Evolutionary conservation across 495 filamentous ascomycete genomes (phyloP).

Genomic region (Durotheca rogersii): DNA sequence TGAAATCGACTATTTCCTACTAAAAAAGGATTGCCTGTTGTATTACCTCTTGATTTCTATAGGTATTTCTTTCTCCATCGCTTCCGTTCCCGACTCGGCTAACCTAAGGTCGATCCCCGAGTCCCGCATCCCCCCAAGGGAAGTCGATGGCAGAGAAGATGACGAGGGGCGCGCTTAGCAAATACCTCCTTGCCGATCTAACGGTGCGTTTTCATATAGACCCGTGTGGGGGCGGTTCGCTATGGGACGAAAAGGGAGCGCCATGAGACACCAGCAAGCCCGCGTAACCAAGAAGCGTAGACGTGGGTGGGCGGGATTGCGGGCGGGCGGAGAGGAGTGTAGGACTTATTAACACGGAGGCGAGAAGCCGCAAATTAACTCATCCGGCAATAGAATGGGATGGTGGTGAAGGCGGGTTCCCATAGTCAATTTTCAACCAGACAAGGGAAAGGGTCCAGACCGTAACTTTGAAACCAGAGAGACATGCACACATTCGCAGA

Average conservation of each 20-base stretch:
- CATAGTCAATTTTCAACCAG: too few species aligned
- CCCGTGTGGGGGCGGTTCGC: conserved; percentile 17
- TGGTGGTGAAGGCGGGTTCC: conserved; percentile 4
- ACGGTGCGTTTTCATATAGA: conserved; percentile 11
- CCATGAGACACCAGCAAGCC: conserved; percentile 6
- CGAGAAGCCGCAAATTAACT: conserved; percentile 8
- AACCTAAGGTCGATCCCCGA: conserved; percentile 24
- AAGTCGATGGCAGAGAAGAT: conserved; percentile 8
- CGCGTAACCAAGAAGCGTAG: conserved; percentile 12
- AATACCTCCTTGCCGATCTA: conserved; percentile 21
- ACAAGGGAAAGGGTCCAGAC: conserved; percentile 3
- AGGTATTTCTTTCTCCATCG: conserved; percentile 7
- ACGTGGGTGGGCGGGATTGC: too few species aligned
- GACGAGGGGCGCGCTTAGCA: background rate
- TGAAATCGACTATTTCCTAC: too few species aligned
- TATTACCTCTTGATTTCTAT: too few species aligned
- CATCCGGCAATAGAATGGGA: conserved; percentile 3
- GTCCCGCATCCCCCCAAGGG: conserved; percentile 12
- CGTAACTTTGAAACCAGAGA: background rate
- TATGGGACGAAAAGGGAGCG: conserved; percentile 24
- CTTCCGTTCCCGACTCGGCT: conserved; percentile 29
- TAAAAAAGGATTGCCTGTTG: too few species aligned
- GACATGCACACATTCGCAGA: too few species aligned
- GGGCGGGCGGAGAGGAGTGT: conserved; percentile 23
- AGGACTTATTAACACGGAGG: conserved; percentile 9